These are phyloP conservation scores for Taphrina wiesneri DNA, from an alignment of 1,139 yeast species.

Conservation along the genomic window DNA sequence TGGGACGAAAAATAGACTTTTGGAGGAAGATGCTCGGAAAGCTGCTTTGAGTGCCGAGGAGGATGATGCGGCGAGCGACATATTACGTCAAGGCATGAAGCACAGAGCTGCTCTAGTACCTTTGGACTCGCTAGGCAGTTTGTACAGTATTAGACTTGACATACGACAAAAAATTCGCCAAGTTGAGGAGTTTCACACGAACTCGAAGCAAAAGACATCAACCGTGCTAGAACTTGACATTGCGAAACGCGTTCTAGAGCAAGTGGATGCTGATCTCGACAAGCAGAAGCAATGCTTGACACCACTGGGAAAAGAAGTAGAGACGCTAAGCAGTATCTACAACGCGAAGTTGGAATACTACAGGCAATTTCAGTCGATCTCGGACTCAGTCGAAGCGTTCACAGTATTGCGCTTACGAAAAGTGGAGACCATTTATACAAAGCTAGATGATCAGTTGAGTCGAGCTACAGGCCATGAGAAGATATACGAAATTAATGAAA, in stretches of 20 bases:
- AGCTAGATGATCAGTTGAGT: conserved; percentile 1
- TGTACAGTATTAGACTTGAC: neutral
- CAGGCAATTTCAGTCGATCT: conserved; percentile 77
- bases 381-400: conserved; percentile 63
- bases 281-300: conserved; percentile 41
- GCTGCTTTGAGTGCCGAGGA: neutral
- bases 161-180: conserved; percentile 3
- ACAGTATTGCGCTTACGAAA: conserved; percentile 7
- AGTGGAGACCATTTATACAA: neutral
- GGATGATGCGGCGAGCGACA: neutral
- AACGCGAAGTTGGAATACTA: conserved; percentile 79
- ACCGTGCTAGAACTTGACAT: conserved; percentile 1
- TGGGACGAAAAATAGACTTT: conserved; percentile 43
- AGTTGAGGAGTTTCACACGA: neutral
- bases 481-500: conserved; percentile 10
- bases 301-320: conserved; percentile 50
- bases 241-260: conserved; percentile 4
- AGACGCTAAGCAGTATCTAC: conserved; percentile 63
- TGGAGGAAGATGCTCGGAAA: conserved; percentile 36
- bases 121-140: neutral
- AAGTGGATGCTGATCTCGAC: neutral
- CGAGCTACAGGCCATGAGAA: conserved; percentile 18
- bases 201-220: neutral
- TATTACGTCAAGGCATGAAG: conserved; percentile 5
- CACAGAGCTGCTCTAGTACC: neutral